Evolutionary conservation across 2,329 filamentous ascomycete genomes (phyloP), one percentile per base, ranked within the genome.

Genomic region (Cladorrhinum sp.): DNA sequence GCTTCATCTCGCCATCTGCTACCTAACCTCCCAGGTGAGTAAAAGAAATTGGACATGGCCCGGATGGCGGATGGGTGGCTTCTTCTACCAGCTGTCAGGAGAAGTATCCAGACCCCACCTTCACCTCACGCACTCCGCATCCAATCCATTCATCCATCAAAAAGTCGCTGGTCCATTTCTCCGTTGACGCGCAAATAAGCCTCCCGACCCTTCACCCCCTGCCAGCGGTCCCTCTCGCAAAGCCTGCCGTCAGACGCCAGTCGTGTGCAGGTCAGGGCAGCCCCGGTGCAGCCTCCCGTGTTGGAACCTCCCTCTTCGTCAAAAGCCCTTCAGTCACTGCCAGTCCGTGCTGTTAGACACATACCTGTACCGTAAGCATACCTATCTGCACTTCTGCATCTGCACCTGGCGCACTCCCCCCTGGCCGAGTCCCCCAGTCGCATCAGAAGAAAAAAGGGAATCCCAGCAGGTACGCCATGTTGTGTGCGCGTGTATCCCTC

Each of bases 171-270:
- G 52, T n/a, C 32, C 29, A 22, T 41, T 56, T 27, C 49, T 36
- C 50, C 51, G 54, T 57, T 62, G 51, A 60, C 62, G 27, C 62
- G 58, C 58, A 57, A 58, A 64, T 57, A 56, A 60, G 57, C n/a
- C 48, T 59, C 55, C 57, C 45, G 25, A 50, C 53, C 55, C 52
- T 51, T 59, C 38, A 56, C 53, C 55, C 55, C 57, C 52, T 60
- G 54, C 62, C 55, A 56, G 49, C 53, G 38, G 53, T 48, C 24
- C 24, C 41, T 38, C 29, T 29, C 48, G 32, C 32, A 51, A 29
- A 59, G 25, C 9, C 32, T 51, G 32, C 36, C 51, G 24, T 45
- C 50, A 53, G 51, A 58, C 53, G 45, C 38, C 50, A 18, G 18
- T 58, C 27, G 32, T 27, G 32, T 54, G 50, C 57, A 27, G 16